Evolutionary conservation across 169 alveolate species (phyloP).

Genomic region (Perkinsus olseni): DNA sequence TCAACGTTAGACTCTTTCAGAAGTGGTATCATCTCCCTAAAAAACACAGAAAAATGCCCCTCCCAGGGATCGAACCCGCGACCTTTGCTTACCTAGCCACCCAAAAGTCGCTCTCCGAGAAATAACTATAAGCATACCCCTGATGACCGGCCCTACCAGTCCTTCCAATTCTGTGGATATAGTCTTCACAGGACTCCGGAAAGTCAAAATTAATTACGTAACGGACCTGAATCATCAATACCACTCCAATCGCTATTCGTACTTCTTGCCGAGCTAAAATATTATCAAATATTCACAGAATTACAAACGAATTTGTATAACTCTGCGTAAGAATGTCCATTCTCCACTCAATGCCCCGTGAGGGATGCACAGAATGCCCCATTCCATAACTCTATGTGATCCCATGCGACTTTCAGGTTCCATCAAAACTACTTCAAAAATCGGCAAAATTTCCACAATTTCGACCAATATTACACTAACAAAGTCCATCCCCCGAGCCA

Average conservation of each 20-base stretch:
- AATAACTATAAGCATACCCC: conserved; percentile 77
- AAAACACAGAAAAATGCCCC: neutral
- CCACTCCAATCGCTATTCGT: too few relatives aligned
- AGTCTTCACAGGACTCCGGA: conserved; percentile 86
- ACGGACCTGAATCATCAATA: neutral
- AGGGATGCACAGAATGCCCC: too few relatives aligned
- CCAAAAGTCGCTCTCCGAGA: conserved; percentile 47
- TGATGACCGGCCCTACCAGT: conserved; percentile 83
- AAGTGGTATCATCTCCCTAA: neutral
- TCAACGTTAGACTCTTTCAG: neutral
- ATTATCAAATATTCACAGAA: too few relatives aligned
- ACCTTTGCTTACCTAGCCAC: neutral
- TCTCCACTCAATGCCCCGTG: too few relatives aligned
- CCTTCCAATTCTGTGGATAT: conserved; percentile 84
- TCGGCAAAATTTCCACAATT: too few relatives aligned
- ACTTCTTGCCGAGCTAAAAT: too few relatives aligned
- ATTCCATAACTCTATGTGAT: too few relatives aligned
- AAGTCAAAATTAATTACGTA: conserved; percentile 72
- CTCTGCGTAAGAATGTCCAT: too few relatives aligned
- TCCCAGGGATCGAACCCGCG: neutral
- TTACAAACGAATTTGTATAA: too few relatives aligned
- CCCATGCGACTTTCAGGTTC: too few relatives aligned
- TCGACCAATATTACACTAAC: neutral
- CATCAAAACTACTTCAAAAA: too few relatives aligned
- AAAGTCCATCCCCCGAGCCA: neutral